Evolutionary conservation across 2,329 filamentous ascomycete species (phyloP), one percentile per base, ranked within the genome.

Genomic region (Ophiostoma populinum): DNA sequence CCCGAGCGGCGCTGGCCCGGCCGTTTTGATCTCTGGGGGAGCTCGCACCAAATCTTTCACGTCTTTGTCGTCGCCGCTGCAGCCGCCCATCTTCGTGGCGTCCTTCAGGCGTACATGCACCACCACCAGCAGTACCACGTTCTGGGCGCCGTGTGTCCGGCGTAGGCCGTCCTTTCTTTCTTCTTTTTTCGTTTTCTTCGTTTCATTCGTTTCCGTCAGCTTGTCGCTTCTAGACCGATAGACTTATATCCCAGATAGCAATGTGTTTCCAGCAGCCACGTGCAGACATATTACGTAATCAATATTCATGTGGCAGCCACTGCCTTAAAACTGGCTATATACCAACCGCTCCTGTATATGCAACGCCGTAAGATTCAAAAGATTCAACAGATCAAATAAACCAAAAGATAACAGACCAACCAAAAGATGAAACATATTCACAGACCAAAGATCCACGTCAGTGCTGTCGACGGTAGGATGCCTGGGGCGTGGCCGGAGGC

Each of bases 41-140:
- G 76, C 51, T 93, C 83, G 15, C 90, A 98, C 55, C 90, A 98
- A 58, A 79, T 98, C 43, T 98, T 98, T 54, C 90, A 98, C 58
- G 61, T 92, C 25, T 67, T 90, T 43, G 86, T 98, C 19, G 62
- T 95, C 12, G 55, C 85, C 41, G 90, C 90, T 1, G 87, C 83
- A 0, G 67, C 70, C 2, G 70, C 78, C 17, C 90, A 98, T 60
- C 61, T 95, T 40, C 75, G 74, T 35, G 86, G 81, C 32, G 66
- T 95, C 57, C 52, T 80, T 20, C 78, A 73, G 54, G 86, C 86
- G 4, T 93, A 94, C 56, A 81, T 93, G 55, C 77, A 80, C 51
- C 75, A 82, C 49, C 85, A 32, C 30, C 30, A 32, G 19, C 30
- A 32, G 30, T 32, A 93, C 54, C 68, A 63, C 37, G 55, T 63